Base-by-base conservation (phyloP, 139 green algal genomes). In the Chlamydomonas urium region DNA sequence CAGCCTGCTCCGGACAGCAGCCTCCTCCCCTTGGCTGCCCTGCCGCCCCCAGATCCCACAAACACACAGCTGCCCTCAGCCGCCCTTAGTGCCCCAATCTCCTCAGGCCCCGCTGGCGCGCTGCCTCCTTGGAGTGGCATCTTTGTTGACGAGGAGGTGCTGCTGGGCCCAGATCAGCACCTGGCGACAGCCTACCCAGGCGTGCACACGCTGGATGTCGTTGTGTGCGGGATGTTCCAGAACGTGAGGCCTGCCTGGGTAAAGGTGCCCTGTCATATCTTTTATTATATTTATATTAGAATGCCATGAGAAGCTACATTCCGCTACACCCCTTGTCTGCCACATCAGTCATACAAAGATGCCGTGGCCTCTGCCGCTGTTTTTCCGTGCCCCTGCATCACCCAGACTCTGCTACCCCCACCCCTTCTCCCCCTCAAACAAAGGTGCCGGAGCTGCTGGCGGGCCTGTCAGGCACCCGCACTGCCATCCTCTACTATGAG, bases 151-250 rank as follows among this genome's bases (percentile, higher is more conserved):
- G 66, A 75, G 34, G 81, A 88, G 36, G 50, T 90, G 26, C 76
- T 88, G 14, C 83, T 76, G 56, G 56, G 65, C 6, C 73, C 83
- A 36, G 59, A 79, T 47, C 76, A 92, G 81, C 81, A 86, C 19
- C 77, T 92, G 37, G 45, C 56, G 0, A 79, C 88, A 50, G 77
- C 84, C 2, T 89, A 87, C 71, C 67, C 81, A 32, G 77, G 76
- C 2, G 70, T 76, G 3, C 26, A 76, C 1, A 77, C 56, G 47
- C 77, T 90, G 31, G 87, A 92, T 74, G 87, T 89, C 2, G 79
- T 90, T 1, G 75, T 92, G 1, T 82, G 87, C 0, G 87, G 87
- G 58, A 92, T 92, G 2, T 92, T 90, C 53, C 87, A 92, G 65
- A 85, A 92, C 81, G 86, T 84, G n/a, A n/a, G n/a, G n/a, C n/a